Conservation (phyloP, 495 filamentous ascomycete species). For the Trichocladium uniseriatum region DNA sequence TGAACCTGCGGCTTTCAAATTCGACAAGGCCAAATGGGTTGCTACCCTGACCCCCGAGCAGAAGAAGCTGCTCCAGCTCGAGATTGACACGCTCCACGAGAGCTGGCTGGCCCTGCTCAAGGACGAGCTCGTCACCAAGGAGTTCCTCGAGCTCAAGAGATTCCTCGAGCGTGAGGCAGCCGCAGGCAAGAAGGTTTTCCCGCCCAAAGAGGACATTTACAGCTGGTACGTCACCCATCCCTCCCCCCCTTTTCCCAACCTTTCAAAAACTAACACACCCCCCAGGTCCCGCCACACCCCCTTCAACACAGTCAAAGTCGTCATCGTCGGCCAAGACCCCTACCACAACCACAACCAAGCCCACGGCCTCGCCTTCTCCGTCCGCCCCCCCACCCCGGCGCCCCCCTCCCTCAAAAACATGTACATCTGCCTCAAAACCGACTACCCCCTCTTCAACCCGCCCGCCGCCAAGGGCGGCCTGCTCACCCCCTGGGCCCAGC, state of each 20-base stretch:
- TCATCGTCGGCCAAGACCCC: slow-evolving; percentile 92
- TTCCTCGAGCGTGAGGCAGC: slow-evolving; percentile 75
- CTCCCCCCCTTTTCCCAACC: not conserved
- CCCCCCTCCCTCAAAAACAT: slow-evolving; percentile 88
- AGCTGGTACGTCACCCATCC: slow-evolving; percentile 54
- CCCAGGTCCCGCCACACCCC: slow-evolving; percentile 83
- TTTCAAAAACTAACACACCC: not conserved
- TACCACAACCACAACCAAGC: slow-evolving; percentile 96
- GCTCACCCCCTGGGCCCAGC: slow-evolving; percentile 85
- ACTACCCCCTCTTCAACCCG: slow-evolving; percentile 69
- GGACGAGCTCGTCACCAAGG: slow-evolving; percentile 63
- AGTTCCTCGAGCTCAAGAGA: slow-evolving; percentile 78
- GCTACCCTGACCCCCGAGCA: slow-evolving; percentile 70
- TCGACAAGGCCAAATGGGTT: slow-evolving; percentile 85
- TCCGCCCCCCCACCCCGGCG: slow-evolving; percentile 76
- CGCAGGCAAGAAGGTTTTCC: slow-evolving; percentile 68
- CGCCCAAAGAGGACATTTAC: slow-evolving; percentile 83
- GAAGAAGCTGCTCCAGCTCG: slow-evolving; percentile 68
- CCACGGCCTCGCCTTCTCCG: slow-evolving; percentile 90
- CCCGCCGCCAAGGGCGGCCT: slow-evolving; percentile 72
- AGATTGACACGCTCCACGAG: slow-evolving; percentile 84
- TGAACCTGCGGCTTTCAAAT: slow-evolving; percentile 38
- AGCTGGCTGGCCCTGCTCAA: slow-evolving; percentile 84
- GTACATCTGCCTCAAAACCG: slow-evolving; percentile 72
- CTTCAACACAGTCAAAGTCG: slow-evolving; percentile 71